Evolutionary conservation across 1,139 yeast species (phyloP).

Genomic region (Hansenula sp.): DNA sequence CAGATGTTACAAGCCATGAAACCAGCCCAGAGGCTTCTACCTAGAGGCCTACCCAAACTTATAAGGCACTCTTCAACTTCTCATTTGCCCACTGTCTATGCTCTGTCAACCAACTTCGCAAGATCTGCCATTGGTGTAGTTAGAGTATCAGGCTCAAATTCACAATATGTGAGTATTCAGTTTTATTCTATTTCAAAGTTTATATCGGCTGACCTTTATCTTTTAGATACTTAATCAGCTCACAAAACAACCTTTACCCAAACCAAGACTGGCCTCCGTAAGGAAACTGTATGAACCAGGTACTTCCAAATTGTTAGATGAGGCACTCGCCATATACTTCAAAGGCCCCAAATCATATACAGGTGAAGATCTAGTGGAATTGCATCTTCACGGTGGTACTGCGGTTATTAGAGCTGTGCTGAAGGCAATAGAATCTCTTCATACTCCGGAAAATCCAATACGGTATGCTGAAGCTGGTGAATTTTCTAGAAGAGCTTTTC

Average conservation of each 20-base stretch:
- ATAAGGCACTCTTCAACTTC: slow-evolving; percentile 7
- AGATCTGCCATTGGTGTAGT: slow-evolving; percentile 86
- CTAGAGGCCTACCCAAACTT: neutral
- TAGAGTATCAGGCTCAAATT: slow-evolving; percentile 72
- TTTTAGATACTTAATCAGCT: slow-evolving; percentile 36
- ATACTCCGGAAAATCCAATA: slow-evolving; percentile 39
- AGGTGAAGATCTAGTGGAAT: slow-evolving; percentile 85
- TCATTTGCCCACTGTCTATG: slow-evolving; percentile 68
- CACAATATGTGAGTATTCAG: slow-evolving; percentile 30
- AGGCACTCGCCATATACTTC: slow-evolving; percentile 69
- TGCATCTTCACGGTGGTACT: slow-evolving; percentile 90
- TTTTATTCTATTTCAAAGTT: neutral
- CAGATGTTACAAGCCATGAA: no score
- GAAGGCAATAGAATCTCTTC: slow-evolving; percentile 52
- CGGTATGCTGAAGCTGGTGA: slow-evolving; percentile 93
- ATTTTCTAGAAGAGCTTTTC: slow-evolving; percentile 78
- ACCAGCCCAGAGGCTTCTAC: neutral
- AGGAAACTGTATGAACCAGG: slow-evolving; percentile 45
- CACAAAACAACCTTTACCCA: slow-evolving; percentile 40
- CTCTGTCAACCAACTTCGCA: slow-evolving; percentile 79
- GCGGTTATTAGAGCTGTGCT: slow-evolving; percentile 76
- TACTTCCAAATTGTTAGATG: slow-evolving; percentile 52
- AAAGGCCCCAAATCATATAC: slow-evolving; percentile 80
- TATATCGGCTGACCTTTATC: slow-evolving; percentile 3
- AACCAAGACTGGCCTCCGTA: slow-evolving; percentile 51